These are phyloP conservation scores for Phytopythium chamaehyphon DNA, from an alignment of 352 stramenopile genomes.

Conservation along the genomic window DNA sequence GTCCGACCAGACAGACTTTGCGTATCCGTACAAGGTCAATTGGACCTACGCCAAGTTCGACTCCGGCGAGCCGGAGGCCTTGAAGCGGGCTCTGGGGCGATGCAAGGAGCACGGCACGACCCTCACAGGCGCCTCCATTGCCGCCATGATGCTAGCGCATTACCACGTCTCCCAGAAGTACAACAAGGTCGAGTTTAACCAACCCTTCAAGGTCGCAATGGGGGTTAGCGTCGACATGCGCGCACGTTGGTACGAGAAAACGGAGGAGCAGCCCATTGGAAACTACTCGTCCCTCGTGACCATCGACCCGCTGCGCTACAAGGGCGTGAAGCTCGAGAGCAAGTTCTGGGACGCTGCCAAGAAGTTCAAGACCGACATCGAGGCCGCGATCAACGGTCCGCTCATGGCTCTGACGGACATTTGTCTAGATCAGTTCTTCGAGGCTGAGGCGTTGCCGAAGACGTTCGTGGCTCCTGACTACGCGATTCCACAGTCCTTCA, in stretches of 20 bases:
- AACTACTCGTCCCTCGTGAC: conserved; percentile 41
- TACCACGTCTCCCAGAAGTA: conserved; percentile 33
- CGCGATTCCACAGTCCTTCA: conserved; percentile 23
- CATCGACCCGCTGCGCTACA: conserved; percentile 35
- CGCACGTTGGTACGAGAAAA: conserved; percentile 12
- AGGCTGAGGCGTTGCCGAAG: neutral
- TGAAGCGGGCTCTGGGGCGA: conserved; percentile 28
- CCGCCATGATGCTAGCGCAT: conserved; percentile 39
- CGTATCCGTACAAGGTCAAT: conserved; percentile 31
- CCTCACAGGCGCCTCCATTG: conserved; percentile 38
- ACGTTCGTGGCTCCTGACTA: conserved; percentile 20
- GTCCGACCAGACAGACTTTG: conserved; percentile 43
- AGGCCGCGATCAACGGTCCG: conserved; percentile 36
- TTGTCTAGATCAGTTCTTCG: conserved; percentile 21
- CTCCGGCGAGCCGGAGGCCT: conserved; percentile 28
- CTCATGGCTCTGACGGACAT: conserved; percentile 27
- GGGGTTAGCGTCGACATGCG: conserved; percentile 57
- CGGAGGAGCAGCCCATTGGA: conserved; percentile 31
- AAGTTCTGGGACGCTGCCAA: conserved; percentile 60
- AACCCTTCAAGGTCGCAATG: conserved; percentile 31
- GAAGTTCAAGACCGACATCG: conserved; percentile 36
- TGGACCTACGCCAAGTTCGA: conserved; percentile 36
- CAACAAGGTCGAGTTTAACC: conserved; percentile 8
- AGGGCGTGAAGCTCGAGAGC: conserved; percentile 36
- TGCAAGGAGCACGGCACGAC: conserved; percentile 43